Evolutionary conservation across 1,139 yeast species (phyloP).

Genomic region (Taphrina sp.): DNA sequence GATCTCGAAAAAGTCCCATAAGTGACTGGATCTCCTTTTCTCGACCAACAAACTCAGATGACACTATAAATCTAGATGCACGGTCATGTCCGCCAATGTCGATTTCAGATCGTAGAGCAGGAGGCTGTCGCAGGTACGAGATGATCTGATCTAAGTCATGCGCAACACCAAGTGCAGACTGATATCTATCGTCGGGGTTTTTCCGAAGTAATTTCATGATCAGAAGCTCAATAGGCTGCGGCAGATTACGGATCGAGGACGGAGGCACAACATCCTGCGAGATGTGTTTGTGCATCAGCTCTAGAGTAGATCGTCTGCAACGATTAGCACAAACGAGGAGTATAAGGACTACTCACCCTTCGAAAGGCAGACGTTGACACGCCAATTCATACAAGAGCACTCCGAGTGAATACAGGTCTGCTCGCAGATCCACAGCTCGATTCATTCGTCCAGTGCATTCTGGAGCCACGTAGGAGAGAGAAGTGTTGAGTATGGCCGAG

Average conservation of each 20-base stretch:
- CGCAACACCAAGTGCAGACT: slow-evolving; percentile 16
- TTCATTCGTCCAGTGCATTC: slow-evolving; percentile 32
- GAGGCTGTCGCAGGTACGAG: slow-evolving; percentile 3
- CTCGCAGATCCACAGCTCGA: slow-evolving; percentile 21
- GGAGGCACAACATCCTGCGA: slow-evolving; percentile 6
- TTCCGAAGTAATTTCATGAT: slow-evolving; percentile 21
- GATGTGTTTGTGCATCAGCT: slow-evolving; percentile 28
- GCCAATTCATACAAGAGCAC: slow-evolving; percentile 27
- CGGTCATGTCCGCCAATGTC: slow-evolving; percentile 23
- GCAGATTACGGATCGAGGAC: neutral
- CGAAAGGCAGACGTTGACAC: slow-evolving; percentile 16
- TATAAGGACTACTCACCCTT: neutral
- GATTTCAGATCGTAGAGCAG: neutral
- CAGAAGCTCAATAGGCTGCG: slow-evolving; percentile 6
- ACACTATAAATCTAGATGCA: slow-evolving; percentile 20
- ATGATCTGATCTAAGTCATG: slow-evolving; percentile 27
- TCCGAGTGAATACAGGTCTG: slow-evolving; percentile 32
- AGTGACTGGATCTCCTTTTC: slow-evolving; percentile 14
- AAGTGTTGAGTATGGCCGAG: slow-evolving; percentile 12
- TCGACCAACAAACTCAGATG: slow-evolving; percentile 23
- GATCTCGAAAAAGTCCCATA: neutral
- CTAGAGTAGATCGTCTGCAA: slow-evolving; percentile 9
- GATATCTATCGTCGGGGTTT: slow-evolving; percentile 30
- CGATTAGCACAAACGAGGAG: neutral
- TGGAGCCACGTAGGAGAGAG: slow-evolving; percentile 29